These are phyloP conservation scores for Neonectria coccinea DNA, from an alignment of 2,329 filamentous ascomycete genomes.

Conservation along the genomic window DNA sequence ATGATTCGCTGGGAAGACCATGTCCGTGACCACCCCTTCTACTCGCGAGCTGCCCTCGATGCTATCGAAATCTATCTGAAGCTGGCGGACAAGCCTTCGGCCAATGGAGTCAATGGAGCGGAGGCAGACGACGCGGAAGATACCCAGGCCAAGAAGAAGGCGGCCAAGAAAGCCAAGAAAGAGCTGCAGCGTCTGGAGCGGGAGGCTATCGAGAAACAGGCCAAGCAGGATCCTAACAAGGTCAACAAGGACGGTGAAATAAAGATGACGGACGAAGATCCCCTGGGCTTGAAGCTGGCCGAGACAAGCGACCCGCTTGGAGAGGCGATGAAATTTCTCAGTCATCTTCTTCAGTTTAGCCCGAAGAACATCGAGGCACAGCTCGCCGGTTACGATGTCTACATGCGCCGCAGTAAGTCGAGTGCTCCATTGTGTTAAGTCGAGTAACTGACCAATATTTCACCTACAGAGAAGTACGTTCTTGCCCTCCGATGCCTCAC, in stretches of 20 bases:
- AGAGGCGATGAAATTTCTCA: constrained; percentile 88
- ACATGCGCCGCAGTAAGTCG: constrained; percentile 81
- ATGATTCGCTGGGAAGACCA: constrained; percentile 98
- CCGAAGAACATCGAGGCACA: constrained; percentile 86
- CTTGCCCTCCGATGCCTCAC: constrained; percentile 89
- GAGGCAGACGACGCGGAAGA: constrained; percentile 65
- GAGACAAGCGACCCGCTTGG: constrained; percentile 85
- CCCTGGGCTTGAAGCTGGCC: constrained; percentile 82
- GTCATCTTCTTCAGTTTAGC: constrained; percentile 83
- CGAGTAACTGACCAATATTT: constrained; percentile 7
- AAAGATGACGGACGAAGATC: constrained; percentile 93
- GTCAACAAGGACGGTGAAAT: constrained; percentile 71
- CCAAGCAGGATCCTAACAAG: constrained; percentile 88
- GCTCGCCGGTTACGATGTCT: constrained; percentile 89
- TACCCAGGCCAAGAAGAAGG: constrained; percentile 82
- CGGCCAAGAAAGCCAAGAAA: constrained; percentile 89
- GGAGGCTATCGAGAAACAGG: constrained; percentile 81
- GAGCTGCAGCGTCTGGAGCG: constrained; percentile 74
- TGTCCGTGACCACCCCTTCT: constrained; percentile 93
- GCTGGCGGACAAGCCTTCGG: constrained; percentile 79
- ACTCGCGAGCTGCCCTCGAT: constrained; percentile 82
- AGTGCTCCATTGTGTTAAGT: not conserved
- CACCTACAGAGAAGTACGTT: constrained; percentile 78
- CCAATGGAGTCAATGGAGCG: constrained; percentile 71
- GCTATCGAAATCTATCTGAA: constrained; percentile 84